A percentile compares a stretch with the other conserved stretches of the same genome.
These are phyloP conservation scores for Camelina neglecta DNA, from an alignment of 345 rosid genomes.

Conservation along the genomic window DNA sequence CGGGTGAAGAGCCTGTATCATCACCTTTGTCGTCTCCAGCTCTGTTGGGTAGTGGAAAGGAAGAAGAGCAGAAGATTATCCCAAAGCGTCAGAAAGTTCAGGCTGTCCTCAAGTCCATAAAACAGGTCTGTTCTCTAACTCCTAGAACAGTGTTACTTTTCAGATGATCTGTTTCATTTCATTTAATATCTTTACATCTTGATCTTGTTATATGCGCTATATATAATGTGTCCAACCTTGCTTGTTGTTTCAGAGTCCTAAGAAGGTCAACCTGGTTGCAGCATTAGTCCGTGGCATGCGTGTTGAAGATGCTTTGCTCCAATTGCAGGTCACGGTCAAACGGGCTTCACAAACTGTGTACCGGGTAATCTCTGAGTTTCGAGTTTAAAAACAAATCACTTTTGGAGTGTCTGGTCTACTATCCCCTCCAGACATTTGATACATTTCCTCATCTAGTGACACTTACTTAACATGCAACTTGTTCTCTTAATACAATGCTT, in stretches of 20 bases:
- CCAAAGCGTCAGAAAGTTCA: conserved; percentile 75
- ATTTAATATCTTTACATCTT: not conserved
- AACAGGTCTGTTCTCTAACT: conserved; percentile 56
- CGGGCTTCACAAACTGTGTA: conserved; percentile 86
- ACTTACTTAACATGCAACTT: too few species aligned
- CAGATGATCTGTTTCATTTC: not conserved
- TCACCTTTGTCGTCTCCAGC: conserved; percentile 79
- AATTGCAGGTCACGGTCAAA: conserved; percentile 83
- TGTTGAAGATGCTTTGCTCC: conserved; percentile 94
- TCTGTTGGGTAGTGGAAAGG: conserved; percentile 57
- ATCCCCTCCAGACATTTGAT: not conserved
- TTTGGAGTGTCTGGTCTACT: not conserved
- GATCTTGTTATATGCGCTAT: not conserved
- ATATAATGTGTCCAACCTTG: conserved; percentile 8
- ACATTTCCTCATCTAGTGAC: not conserved
- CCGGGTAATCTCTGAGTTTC: conserved; percentile 56
- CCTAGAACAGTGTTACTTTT: not conserved
- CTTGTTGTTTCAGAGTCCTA: conserved; percentile 77
- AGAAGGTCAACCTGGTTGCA: conserved; percentile 95
- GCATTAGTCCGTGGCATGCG: conserved; percentile 94
- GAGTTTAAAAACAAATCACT: not conserved
- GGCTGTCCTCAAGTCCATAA: conserved; percentile 84
- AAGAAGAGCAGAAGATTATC: conserved; percentile 64
- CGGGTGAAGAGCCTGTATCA: conserved; percentile 68
- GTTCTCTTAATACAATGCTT: not conserved